Evolutionary conservation across 2,329 filamentous ascomycete genomes (phyloP).

Genomic region (Aspergillus carbonarius): DNA sequence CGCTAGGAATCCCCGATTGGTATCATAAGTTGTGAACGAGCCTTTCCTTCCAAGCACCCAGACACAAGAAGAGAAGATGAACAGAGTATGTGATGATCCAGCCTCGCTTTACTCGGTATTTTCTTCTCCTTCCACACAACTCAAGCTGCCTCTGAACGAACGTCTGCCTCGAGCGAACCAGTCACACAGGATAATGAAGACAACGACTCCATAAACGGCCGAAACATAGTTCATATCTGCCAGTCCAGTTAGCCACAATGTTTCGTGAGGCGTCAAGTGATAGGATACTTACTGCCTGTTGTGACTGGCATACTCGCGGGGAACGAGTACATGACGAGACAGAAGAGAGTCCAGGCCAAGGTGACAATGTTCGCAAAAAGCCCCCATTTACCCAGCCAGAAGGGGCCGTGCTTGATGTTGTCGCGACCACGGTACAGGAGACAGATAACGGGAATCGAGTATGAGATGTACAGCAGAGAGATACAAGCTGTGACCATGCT

Average conservation of each 20-base stretch:
- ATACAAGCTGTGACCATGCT: slow-evolving; percentile 49
- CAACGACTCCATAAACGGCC: slow-evolving; percentile 35
- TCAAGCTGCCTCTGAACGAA: slow-evolving; percentile 27
- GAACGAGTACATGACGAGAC: slow-evolving; percentile 39
- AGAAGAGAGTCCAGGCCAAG: slow-evolving; percentile 49
- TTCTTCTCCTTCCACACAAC: slow-evolving; percentile 8
- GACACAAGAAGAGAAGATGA: background rate
- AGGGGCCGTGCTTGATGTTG: slow-evolving; percentile 48
- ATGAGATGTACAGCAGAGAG: slow-evolving; percentile 49
- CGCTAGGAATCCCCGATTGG: background rate
- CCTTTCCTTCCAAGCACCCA: background rate
- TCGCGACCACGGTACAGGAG: slow-evolving; percentile 47
- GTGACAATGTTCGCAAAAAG: slow-evolving; percentile 44
- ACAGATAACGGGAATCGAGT: slow-evolving; percentile 49
- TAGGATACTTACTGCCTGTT: slow-evolving; percentile 33
- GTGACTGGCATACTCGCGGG: slow-evolving; percentile 36
- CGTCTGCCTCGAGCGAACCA: slow-evolving; percentile 36
- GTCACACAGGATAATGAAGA: slow-evolving; percentile 36
- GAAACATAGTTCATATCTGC: slow-evolving; percentile 46
- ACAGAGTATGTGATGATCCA: slow-evolving; percentile 1
- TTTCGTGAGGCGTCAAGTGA: background rate
- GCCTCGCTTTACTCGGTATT: slow-evolving; percentile 1
- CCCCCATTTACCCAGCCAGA: slow-evolving; percentile 49
- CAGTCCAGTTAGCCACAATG: background rate
- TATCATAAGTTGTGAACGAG: background rate